Evolutionary conservation across 2,329 filamentous ascomycete genomes (phyloP).

Genomic region (Tolypocladium guangdongense): DNA sequence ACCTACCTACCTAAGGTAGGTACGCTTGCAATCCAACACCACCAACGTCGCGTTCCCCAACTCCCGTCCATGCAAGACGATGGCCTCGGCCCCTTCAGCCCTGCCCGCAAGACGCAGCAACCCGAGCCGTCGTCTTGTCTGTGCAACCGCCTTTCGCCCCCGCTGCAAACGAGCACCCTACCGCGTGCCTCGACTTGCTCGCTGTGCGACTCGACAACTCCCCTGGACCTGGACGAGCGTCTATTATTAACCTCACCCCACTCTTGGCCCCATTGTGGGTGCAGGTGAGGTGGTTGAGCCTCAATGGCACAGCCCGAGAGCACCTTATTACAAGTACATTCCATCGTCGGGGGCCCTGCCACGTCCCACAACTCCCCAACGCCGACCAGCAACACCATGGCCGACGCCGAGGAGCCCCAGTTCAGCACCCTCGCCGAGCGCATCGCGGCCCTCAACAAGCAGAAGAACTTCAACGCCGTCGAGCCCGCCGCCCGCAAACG

Average conservation of each 20-base stretch:
- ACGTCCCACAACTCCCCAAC: not conserved
- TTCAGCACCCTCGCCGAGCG: constrained; percentile 51
- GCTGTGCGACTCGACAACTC: not conserved
- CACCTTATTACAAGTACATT: no score
- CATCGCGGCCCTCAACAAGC: constrained; percentile 52
- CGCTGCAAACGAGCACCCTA: not conserved
- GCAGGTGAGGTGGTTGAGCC: not conserved
- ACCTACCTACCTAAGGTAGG: no score
- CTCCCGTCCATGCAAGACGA: not conserved
- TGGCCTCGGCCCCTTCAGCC: not conserved
- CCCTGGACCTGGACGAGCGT: no score
- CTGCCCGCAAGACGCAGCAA: not conserved
- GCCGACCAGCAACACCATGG: constrained; percentile 28
- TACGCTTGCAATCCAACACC: no score
- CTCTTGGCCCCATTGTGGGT: not conserved
- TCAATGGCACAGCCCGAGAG: not conserved
- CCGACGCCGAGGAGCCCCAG: constrained; percentile 49
- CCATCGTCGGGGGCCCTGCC: not conserved
- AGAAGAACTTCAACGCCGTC: constrained; percentile 44
- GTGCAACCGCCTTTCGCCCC: not conserved
- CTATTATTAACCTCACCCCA: not conserved
- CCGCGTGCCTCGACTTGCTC: not conserved
- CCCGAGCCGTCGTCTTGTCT: not conserved
- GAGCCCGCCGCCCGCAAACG: constrained; percentile 30
- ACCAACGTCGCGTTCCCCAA: no score